A percentile compares a stretch with the other conserved stretches of the same genome.
These are phyloP conservation scores for Chloroidium sp. DNA, from an alignment of 163 green algal genomes.

Conservation along the genomic window DNA sequence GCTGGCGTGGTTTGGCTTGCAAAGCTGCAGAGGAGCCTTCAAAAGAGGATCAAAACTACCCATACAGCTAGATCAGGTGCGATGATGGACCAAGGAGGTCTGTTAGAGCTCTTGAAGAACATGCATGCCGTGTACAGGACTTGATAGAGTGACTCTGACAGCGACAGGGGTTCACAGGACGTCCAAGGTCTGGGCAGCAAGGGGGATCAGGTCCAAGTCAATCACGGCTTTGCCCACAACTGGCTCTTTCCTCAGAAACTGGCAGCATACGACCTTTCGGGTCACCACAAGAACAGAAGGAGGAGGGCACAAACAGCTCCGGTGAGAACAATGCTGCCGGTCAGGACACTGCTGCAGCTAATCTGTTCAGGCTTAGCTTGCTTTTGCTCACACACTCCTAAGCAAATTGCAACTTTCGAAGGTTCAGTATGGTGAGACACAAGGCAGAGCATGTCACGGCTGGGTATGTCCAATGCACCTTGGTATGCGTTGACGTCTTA, in stretches of 20 bases:
- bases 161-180: not conserved
- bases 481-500: no score
- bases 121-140: not conserved
- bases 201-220: not conserved
- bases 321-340: no score
- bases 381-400: no score
- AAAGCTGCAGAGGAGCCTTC: not conserved
- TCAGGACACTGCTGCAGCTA: no score
- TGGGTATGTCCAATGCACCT: no score
- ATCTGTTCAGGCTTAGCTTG: no score
- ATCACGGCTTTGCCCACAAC: not conserved
- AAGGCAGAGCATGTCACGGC: no score
- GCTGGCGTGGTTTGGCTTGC: no score
- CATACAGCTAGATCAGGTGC: not conserved
- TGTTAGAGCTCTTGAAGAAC: not conserved
- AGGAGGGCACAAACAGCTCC: no score
- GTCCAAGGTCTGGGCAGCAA: not conserved
- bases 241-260: not conserved
- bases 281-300: not conserved
- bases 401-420: no score
- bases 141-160: not conserved
- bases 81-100: not conserved
- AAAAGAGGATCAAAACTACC: not conserved
- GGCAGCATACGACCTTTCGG: not conserved
- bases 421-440: no score